Evolutionary conservation across 2,329 filamentous ascomycete genomes (phyloP).

Genomic region (Albophoma yamanashiensis): DNA sequence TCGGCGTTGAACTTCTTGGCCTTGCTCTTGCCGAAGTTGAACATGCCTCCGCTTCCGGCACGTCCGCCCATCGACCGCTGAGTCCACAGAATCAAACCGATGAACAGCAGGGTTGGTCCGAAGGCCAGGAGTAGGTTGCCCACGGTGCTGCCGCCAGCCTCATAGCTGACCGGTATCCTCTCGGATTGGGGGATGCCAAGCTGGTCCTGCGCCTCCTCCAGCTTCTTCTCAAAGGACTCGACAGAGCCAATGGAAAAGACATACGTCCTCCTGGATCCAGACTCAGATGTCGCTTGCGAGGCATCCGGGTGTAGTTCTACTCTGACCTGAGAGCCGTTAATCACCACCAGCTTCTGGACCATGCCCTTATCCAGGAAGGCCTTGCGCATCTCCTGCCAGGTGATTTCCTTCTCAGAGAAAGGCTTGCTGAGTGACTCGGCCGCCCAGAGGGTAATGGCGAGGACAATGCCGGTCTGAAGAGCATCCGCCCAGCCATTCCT

Average conservation of each 20-base stretch:
- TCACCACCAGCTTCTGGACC: constrained; percentile 83
- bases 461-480: constrained; percentile 24
- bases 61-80: constrained; percentile 63
- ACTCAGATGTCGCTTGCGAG: constrained; percentile 30
- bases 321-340: constrained; percentile 60
- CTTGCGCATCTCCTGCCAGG: constrained; percentile 91
- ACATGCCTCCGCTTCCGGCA: constrained; percentile 64
- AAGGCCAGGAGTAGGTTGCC: constrained; percentile 68
- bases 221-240: constrained; percentile 79
- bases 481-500: constrained; percentile 24
- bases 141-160: constrained; percentile 62
- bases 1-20: constrained; percentile 98
- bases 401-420: constrained; percentile 61
- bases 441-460: constrained; percentile 44
- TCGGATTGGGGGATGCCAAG: constrained; percentile 78
- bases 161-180: constrained; percentile 86
- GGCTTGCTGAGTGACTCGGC: constrained; percentile 29
- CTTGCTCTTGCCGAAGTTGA: constrained; percentile 90
- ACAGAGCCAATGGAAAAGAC: constrained; percentile 94
- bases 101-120: constrained; percentile 76
- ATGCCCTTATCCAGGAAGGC: constrained; percentile 94
- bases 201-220: constrained; percentile 82
- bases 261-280: constrained; percentile 39
- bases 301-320: constrained; percentile 73
- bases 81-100: constrained; percentile 73